A percentile compares a stretch with the other conserved stretches of the same genome.
Evolutionary conservation across 1,284 basidiomycete genomes (phyloP).

Genomic region (Apiotrichum sp.): DNA sequence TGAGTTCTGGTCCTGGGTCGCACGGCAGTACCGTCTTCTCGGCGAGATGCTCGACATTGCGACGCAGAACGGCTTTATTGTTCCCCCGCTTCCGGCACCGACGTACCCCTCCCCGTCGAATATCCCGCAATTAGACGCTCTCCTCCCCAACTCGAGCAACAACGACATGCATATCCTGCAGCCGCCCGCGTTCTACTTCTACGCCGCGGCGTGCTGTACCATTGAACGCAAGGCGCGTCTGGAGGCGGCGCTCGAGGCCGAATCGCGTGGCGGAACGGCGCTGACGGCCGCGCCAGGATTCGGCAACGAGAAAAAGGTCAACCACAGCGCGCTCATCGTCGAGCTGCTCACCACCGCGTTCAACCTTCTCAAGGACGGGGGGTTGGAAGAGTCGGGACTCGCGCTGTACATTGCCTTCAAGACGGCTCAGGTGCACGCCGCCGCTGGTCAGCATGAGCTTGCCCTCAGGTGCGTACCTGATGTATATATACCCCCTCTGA

Average conservation of each 20-base stretch:
- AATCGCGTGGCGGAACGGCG: constrained; percentile 38
- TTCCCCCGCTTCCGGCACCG: constrained; percentile 8
- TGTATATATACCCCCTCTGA: constrained; percentile 57
- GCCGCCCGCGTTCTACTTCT: constrained; percentile 86
- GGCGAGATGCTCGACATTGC: constrained; percentile 83
- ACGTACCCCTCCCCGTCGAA: constrained; percentile 23
- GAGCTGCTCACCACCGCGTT: constrained; percentile 89
- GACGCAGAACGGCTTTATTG: constrained; percentile 53
- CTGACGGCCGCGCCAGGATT: constrained; percentile 51
- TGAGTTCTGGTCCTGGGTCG: constrained; percentile 96
- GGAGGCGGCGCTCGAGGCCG: constrained; percentile 55
- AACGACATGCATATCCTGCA: constrained; percentile 58
- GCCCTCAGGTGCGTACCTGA: constrained; percentile 57
- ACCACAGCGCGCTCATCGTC: constrained; percentile 70
- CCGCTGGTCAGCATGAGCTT: constrained; percentile 62
- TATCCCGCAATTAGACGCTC: constrained; percentile 25
- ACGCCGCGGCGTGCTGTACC: constrained; percentile 75
- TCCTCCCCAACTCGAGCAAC: constrained; percentile 32
- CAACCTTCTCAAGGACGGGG: constrained; percentile 70
- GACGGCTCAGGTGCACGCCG: constrained; percentile 70
- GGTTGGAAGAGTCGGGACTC: constrained; percentile 56
- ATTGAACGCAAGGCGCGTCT: constrained; percentile 66
- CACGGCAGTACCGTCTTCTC: constrained; percentile 84
- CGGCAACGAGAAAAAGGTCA: constrained; percentile 79
- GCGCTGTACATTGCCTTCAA: constrained; percentile 78